Conservation (phyloP, 75 land plant genomes). For the Selaginella moellendorffii region DNA sequence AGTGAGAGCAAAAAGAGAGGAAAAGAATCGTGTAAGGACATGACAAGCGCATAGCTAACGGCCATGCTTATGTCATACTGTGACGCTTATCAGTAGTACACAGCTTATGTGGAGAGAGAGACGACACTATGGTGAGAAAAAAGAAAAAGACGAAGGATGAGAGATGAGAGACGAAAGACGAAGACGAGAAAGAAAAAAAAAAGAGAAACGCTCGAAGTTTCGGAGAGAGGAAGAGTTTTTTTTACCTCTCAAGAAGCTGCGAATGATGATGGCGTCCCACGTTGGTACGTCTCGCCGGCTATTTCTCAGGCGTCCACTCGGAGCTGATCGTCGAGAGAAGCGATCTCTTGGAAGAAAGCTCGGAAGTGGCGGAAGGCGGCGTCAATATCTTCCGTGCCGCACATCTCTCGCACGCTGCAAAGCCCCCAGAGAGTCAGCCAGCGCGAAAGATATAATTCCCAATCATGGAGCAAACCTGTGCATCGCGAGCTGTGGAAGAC, state of each 20-base stretch:
- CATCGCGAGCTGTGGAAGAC: slow-evolving; percentile 2
- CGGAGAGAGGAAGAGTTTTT: no score
- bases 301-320: slow-evolving; percentile 6
- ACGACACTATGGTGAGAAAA: no score
- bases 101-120: not conserved
- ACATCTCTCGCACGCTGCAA: slow-evolving; percentile 7
- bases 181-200: no score
- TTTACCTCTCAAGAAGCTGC: no score
- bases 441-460: not conserved
- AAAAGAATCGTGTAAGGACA: not conserved
- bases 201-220: no score
- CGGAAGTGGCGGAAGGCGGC: slow-evolving; percentile 3
- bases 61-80: not conserved
- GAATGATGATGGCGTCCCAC: no score
- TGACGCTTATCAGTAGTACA: not conserved
- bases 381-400: slow-evolving; percentile 8
- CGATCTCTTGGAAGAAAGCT: slow-evolving; percentile 2
- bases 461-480: not conserved
- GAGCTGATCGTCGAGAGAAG: not conserved
- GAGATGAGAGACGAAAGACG: no score
- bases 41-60: not conserved
- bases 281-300: no score
- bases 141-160: no score
- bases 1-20: not conserved
- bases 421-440: no score